Conservation (phyloP, 2,329 filamentous ascomycete species). For the Curvularia sp. region DNA sequence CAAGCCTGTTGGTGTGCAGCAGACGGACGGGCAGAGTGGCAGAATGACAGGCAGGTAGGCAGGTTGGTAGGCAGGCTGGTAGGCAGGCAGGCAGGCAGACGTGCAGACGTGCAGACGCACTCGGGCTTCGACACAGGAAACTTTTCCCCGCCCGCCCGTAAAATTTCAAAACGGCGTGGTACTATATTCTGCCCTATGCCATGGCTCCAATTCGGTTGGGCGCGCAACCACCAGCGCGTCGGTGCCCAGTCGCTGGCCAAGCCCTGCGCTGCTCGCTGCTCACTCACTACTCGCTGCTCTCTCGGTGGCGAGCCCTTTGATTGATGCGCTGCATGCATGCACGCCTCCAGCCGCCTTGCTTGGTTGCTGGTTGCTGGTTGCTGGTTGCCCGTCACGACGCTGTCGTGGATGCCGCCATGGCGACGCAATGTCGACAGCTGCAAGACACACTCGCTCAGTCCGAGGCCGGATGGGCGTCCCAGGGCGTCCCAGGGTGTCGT, state of each 20-base stretch:
- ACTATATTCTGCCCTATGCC: constrained; percentile 33
- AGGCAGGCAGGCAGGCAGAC: constrained; percentile 19
- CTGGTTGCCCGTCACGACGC: not conserved
- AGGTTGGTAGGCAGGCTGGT: constrained; percentile 24
- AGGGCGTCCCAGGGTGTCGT: too few relatives aligned
- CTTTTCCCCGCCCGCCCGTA: constrained; percentile 30
- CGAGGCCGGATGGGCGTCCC: too few relatives aligned
- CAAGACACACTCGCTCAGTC: too few relatives aligned
- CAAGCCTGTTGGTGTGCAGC: constrained; percentile 16
- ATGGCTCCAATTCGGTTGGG: constrained; percentile 36
- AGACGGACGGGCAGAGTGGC: constrained; percentile 4
- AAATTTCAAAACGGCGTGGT: constrained; percentile 36
- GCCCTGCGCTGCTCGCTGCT: too few relatives aligned
- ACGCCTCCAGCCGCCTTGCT: constrained; percentile 7
- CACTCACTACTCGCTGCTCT: too few relatives aligned
- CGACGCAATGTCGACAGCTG: not conserved
- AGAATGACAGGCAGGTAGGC: constrained; percentile 10
- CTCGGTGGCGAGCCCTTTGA: not conserved
- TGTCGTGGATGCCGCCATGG: not conserved
- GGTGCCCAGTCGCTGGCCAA: constrained; percentile 20
- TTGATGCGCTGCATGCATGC: constrained; percentile 12
- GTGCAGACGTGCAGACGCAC: constrained; percentile 29
- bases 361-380: not conserved
- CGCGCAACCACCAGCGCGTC: constrained; percentile 24
- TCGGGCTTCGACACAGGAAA: constrained; percentile 34